phyloP scores from a whole-genome alignment of 768 basidiomycete genomes.

The Galerina sulciceps region DNA sequence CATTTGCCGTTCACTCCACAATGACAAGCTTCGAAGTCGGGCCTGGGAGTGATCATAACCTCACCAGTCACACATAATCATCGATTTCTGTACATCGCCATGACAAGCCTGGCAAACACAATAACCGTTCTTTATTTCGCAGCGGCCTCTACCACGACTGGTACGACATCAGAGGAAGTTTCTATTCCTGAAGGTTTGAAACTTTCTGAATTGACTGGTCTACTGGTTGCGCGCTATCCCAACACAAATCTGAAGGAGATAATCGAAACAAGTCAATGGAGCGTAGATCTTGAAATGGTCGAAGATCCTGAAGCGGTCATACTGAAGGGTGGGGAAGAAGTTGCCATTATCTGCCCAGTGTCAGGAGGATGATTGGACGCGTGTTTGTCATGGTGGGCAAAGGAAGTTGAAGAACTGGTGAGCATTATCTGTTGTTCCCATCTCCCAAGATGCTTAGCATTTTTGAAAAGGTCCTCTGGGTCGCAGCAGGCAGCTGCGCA shows the following conservation, averaged over 20 bases:
- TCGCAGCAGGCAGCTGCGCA: conserved; percentile 14
- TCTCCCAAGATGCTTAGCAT: conserved; percentile 5
- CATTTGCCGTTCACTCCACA: no score
- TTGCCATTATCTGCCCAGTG: conserved; percentile 82
- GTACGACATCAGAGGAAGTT: conserved; percentile 57
- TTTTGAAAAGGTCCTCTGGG: conserved; percentile 12
- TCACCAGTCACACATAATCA: background rate
- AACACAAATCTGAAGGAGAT: conserved; percentile 53
- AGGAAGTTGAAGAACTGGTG: background rate
- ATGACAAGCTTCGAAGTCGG: no score
- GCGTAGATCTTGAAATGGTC: conserved; percentile 82
- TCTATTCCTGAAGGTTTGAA: conserved; percentile 53
- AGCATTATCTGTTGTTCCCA: conserved; percentile 3
- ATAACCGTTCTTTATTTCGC: conserved; percentile 62
- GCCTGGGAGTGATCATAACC: no score
- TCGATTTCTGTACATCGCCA: conserved; percentile 15
- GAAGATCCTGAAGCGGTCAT: conserved; percentile 52
- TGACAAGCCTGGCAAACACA: conserved; percentile 24
- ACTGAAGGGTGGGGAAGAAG: conserved; percentile 74
- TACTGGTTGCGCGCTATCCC: conserved; percentile 61
- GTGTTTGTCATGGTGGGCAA: background rate
- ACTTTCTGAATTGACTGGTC: conserved; percentile 51
- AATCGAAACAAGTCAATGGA: conserved; percentile 71
- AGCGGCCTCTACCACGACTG: conserved; percentile 73
- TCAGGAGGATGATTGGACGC: conserved; percentile 65